Evolutionary conservation across 2,329 filamentous ascomycete genomes (phyloP).

Genomic region (Clonostachys rhizophaga): DNA sequence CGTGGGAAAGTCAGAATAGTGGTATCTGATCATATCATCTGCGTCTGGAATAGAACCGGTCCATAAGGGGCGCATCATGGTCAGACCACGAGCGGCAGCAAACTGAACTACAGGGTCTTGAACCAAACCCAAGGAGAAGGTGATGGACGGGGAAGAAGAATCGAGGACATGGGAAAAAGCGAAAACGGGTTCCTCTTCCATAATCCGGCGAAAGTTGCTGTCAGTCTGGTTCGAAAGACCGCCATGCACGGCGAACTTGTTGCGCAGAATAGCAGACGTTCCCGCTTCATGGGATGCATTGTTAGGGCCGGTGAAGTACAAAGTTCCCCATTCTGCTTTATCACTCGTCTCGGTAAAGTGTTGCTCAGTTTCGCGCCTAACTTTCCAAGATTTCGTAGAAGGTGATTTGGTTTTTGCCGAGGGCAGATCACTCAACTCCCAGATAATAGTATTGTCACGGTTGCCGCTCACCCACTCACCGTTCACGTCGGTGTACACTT

Average conservation of each 20-base stretch:
- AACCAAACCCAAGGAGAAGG: constrained; percentile 73
- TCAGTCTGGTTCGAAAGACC: constrained; percentile 64
- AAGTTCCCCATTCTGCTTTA: constrained; percentile 77
- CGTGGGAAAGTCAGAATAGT: constrained; percentile 68
- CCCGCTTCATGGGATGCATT: constrained; percentile 68
- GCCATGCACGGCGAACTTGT: constrained; percentile 64
- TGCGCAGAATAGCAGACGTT: constrained; percentile 59
- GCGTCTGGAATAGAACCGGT: constrained; percentile 64
- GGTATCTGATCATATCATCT: constrained; percentile 64
- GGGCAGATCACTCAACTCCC: constrained; percentile 47
- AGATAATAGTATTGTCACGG: constrained; percentile 62
- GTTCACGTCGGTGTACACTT: constrained; percentile 64
- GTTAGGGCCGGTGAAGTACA: constrained; percentile 70
- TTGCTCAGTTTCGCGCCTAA: constrained; percentile 56
- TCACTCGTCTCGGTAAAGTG: constrained; percentile 72
- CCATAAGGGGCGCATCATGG: constrained; percentile 77
- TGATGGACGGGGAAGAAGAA: constrained; percentile 44
- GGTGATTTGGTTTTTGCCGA: constrained; percentile 7
- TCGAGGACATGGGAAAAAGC: constrained; percentile 68
- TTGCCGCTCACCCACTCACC: constrained; percentile 82
- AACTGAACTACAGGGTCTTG: constrained; percentile 79
- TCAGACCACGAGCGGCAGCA: constrained; percentile 70
- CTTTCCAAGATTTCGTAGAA: constrained; percentile 56
- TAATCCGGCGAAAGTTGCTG: constrained; percentile 61
- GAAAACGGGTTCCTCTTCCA: constrained; percentile 77